Evolutionary conservation across 1,139 yeast species (phyloP), one percentile per base, ranked within the genome.

Genomic region (Lipomyces yarrowii): DNA sequence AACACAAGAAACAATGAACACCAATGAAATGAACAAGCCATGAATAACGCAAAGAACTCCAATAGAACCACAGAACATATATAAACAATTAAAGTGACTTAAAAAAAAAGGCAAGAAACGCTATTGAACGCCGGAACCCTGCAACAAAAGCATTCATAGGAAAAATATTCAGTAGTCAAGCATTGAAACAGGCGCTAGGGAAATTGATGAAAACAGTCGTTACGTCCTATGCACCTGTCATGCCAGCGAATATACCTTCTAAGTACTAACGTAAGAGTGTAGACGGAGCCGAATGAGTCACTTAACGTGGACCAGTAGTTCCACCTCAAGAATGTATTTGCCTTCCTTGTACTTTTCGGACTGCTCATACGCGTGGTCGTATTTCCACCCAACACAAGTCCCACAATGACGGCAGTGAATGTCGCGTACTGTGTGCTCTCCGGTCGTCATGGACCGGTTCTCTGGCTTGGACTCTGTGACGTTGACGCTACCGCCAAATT

Each of bases 321-420:
- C 73, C 21, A 76, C 79, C 77, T 90, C 96, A 74, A 91, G 86
- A 59, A 90, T 93, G 75, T 80, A 90, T 75, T 88, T 87, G 60
- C 92, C 91, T 74, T 87, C 94, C 75, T 91, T 91, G 76, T 91
- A 91, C 68, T 81, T 79, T 76, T 91, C 91, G 35, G 80, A 74
- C 62, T 78, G 77, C 57, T 81, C 79, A 69, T 80, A 85, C 13
- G 94, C 84, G 72, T 83, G 84, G 68, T 88, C 81, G 76, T 91
- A 91, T 71, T 83, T 84, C 97, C 97, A 91, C 10, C 97, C 97
- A 48, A 91, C 78, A 59, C 81, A 81, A 3, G 77, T 74, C 61
- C 79, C 77, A 75, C 97, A 91, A 73, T 87, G 90, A 68, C 83
- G 84, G 76, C 97, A 91, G 62, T 77, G 77, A 48, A 90, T 84